Evolutionary conservation across 805 yeast genomes (phyloP), one percentile per base, ranked within the genome.

Genomic region (Yamadazyma sp.): DNA sequence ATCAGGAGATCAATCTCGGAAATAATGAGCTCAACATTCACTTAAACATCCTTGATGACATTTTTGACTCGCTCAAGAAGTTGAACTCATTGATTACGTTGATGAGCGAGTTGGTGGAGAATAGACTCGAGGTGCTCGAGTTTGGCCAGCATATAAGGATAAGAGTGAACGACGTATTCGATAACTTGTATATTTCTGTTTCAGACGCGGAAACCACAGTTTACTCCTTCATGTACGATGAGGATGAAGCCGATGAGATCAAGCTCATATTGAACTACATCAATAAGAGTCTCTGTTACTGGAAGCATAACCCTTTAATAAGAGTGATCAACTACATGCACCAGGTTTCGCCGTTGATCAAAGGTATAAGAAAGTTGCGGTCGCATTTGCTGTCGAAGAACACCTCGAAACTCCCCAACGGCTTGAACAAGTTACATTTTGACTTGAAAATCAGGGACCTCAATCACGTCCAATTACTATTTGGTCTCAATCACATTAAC

Each of bases 271-370:
- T 50, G 3, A 37, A 40, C 16, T 51, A 40, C 27, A 24, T 53
- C 21, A 51, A 51, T 28, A 42, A 44, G 30, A 31, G 45, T 29
- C 26, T 44, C 40, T 35, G 45, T 50, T 31, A 22, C 18, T n/a
- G 20, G 9, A 21, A 15, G 5, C 31, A 21, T 7, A 12, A 20
- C 14, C 32, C 36, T n/a, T 52, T 66, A 8, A 46, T 61, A 31
- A 67, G 67, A 1, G 55, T 62, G 4, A 49, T 67, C 37, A 56
- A 53, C 33, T 68, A 63, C 41, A 45, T 68, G 19, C 55, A 59
- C 29, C 59, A 58, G 26, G 43, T 62, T 6, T 53, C 54, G 12
- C 67, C 64, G 9, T 46, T 67, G 2, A 39, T 65, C 15, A 42
- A 49, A 21, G 45, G 64, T 2, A 51, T 60, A 6, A 41, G 46